Evolutionary conservation across 2,329 filamentous ascomycete species (phyloP).

Genomic region (Fusarium vanettenii): DNA sequence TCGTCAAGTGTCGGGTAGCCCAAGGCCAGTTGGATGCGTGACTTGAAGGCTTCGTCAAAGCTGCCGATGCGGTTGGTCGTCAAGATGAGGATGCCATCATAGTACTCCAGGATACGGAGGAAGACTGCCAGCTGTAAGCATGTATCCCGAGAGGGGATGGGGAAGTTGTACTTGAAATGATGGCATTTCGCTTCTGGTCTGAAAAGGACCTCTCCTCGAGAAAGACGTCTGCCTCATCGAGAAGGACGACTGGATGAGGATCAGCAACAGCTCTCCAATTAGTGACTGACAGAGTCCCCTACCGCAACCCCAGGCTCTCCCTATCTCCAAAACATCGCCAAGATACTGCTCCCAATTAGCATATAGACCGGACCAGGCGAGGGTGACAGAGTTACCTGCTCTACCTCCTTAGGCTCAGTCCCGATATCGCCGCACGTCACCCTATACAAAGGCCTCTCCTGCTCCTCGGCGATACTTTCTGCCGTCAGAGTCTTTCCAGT

Average conservation of each 20-base stretch:
- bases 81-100: conserved; percentile 55
- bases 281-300: neutral
- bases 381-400: neutral
- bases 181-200: conserved; percentile 1
- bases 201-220: conserved; percentile 10
- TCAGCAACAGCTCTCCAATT: neutral
- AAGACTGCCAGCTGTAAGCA: conserved; percentile 47
- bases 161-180: conserved; percentile 12
- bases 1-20: conserved; percentile 45
- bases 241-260: neutral
- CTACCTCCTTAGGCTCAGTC: conserved; percentile 26
- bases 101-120: conserved; percentile 55
- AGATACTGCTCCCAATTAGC: conserved; percentile 17
- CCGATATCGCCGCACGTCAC: conserved; percentile 35
- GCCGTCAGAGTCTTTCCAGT: conserved; percentile 30
- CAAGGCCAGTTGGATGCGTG: conserved; percentile 48
- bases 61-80: conserved; percentile 59
- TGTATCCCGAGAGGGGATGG: neutral
- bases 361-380: neutral
- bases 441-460: conserved; percentile 28
- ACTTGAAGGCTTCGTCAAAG: conserved; percentile 59
- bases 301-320: conserved; percentile 28
- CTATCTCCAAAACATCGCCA: conserved; percentile 21
- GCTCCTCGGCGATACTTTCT: conserved; percentile 27
- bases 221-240: conserved; percentile 22